Base-by-base conservation (phyloP, 2,329 filamentous ascomycete species). In the Sclerotinia minor region DNA sequence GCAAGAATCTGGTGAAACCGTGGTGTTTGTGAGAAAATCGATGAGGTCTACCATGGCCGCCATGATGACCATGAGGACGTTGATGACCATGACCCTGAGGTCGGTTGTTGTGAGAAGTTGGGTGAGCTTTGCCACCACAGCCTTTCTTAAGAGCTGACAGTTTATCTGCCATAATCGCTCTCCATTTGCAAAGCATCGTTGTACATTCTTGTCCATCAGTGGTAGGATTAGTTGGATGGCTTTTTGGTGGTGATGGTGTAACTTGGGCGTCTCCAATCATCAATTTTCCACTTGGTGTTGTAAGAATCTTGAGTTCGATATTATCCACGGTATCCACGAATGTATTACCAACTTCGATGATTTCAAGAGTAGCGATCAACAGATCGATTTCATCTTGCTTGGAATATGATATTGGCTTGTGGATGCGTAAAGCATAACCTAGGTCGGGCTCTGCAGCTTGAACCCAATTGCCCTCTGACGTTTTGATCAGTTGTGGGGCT, bases 281-380 rank as follows among this genome's bases (percentile, higher is more conserved):
- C 49, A 90, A 79, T 60, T 84, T 83, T 65, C 83, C 83, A 21
- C 78, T 78, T 5, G 82, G 80, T 0, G 84, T 85, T 80, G 88
- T 85, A 76, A 92, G 80, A 24, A 92, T 79, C 72, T 84, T 85
- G 57, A 91, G 80, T 57, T 84, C 83, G 68, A 92, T 81, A 38
- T 79, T 79, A 49, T 85, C 83, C 32, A 88, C 80, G 32, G 79
- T 81, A 55, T 84, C 79, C 66, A 89, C 77, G 68, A 87, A 86
- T 54, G 80, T 79, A 65, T 82, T 78, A 68, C 85, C 85, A 35
- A 90, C 83, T 75, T 87, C 83, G 69, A 87, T 82, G 69, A 91
- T 83, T 71, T 86, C 81, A 49, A 90, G 78, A 70, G 85, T 81
- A 68, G 90, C 74, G 49, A 80, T 77, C 64, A 89, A 76, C 3